Conservation (phyloP, 768 basidiomycete species). For the Panaeolus cyanescens region DNA sequence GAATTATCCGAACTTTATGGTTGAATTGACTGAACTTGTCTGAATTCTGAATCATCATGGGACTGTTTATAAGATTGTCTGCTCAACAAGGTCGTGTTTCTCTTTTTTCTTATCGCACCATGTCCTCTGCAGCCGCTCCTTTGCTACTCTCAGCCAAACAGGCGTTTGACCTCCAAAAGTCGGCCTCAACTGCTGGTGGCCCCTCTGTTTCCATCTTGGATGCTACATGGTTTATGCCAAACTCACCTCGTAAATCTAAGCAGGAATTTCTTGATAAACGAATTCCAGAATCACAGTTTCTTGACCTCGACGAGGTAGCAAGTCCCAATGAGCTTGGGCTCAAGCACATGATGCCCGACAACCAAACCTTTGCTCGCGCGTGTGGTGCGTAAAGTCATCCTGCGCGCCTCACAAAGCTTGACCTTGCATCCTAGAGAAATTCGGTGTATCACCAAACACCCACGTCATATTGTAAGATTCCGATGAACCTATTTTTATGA, state of each 20-base stretch:
- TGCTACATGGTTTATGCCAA: slow-evolving; percentile 95
- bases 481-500: neutral
- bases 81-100: slow-evolving; percentile 5
- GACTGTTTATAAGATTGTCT: slow-evolving; percentile 9
- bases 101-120: slow-evolving; percentile 22
- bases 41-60: slow-evolving; percentile 13
- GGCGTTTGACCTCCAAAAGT: slow-evolving; percentile 38
- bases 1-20: neutral
- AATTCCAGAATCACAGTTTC: slow-evolving; percentile 71
- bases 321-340: slow-evolving; percentile 76
- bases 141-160: slow-evolving; percentile 55
- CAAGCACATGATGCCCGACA: slow-evolving; percentile 92
- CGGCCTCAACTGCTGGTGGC: slow-evolving; percentile 25
- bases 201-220: slow-evolving; percentile 57
- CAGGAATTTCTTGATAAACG: slow-evolving; percentile 69
- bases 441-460: slow-evolving; percentile 72
- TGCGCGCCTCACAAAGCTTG: neutral
- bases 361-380: slow-evolving; percentile 69
- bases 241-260: slow-evolving; percentile 67
- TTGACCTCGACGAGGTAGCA: slow-evolving; percentile 82
- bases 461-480: slow-evolving; percentile 79
- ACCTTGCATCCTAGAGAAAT: slow-evolving; percentile 39
- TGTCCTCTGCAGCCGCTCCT: slow-evolving; percentile 44
- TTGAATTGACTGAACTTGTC: neutral
- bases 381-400: slow-evolving; percentile 59